Evolutionary conservation across 2,329 filamentous ascomycete species (phyloP), one percentile per base, ranked within the genome.

Genomic region (Cyclaneusma minus): DNA sequence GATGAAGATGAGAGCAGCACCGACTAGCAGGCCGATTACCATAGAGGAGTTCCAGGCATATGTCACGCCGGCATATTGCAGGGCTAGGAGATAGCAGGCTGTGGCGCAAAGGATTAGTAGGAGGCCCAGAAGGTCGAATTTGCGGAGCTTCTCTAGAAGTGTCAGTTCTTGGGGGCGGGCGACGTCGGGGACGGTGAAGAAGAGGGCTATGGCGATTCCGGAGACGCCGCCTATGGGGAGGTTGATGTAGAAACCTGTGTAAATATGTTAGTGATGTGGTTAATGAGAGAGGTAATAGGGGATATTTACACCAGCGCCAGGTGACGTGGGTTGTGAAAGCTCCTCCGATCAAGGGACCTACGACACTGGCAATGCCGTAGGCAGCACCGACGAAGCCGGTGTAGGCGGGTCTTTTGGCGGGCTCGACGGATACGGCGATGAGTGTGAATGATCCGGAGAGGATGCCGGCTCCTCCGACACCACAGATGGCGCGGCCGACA

Each of bases 361-460:
- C 13, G 7, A 34, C 28, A 6, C 18, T 13, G 7, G 29, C 29
- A 18, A 29, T 14, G 12, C 33, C 33, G 31, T 25, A 43, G 9
- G 29, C 32, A 20, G 33, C 36, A 28, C 40, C 43, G 20, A 50
- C 25, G n/a, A 42, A 23, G 2, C 40, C 45, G 13, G 41, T 45
- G 14, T 41, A 40, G 26, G 42, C 34, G 3, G 37, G 36, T 12
- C 45, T 29, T 27, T 41, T 43, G 8, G 30, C 51, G 2, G 39
- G 41, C 10, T 36, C 31, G 2, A 39, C 41, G n/a, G 34, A 25
- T 18, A 41, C 52, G 0, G 41, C 52, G 30, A 55, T 51, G 28
- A 56, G 55, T 5, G 43, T 54, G 41, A 56, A 48, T 3, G 45
- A 45, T 0, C 55, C 55, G 1, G 46, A 58, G 56, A 31, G n/a